A percentile compares a stretch with the other conserved stretches of the same genome.
These are phyloP conservation scores for Phanerochaete carnosa DNA, from an alignment of 768 basidiomycete species.

Conservation along the genomic window DNA sequence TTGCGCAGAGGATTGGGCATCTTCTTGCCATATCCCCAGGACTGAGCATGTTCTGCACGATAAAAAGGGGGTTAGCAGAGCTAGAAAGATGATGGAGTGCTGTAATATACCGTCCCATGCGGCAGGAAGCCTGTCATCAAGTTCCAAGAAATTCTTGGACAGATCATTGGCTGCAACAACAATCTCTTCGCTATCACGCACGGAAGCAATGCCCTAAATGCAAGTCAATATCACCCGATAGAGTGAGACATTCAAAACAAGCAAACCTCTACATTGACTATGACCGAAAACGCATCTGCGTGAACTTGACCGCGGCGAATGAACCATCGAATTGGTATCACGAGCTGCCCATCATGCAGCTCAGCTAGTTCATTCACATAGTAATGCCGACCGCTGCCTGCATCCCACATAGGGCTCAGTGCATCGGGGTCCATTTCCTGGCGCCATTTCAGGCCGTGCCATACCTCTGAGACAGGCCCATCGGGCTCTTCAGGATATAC, in stretches of 20 bases:
- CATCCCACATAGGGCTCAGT: constrained; percentile 15
- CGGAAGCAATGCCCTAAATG: background rate
- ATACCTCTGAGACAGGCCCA: constrained; percentile 13
- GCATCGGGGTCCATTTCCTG: background rate
- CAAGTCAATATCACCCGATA: background rate
- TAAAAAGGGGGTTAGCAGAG: background rate
- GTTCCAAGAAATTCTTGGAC: no score
- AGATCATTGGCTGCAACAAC: no score
- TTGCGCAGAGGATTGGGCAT: constrained; percentile 14
- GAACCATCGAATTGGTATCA: constrained; percentile 19
- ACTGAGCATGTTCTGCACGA: background rate
- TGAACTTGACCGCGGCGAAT: background rate
- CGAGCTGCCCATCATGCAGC: constrained; percentile 3
- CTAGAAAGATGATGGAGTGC: background rate
- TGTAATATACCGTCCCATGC: constrained; percentile 1
- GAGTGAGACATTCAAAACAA: background rate
- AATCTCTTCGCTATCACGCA: background rate
- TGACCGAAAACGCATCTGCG: constrained; percentile 4
- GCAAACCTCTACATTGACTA: background rate
- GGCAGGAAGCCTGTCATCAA: no score
- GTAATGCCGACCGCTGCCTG: constrained; percentile 7
- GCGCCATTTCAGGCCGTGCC: constrained; percentile 12
- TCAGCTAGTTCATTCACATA: constrained; percentile 16
- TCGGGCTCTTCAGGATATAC: constrained; percentile 14
- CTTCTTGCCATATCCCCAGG: background rate